phyloP scores from a whole-genome alignment of 2,329 filamentous ascomycete genomes.

The Calonectria leucothoes region DNA sequence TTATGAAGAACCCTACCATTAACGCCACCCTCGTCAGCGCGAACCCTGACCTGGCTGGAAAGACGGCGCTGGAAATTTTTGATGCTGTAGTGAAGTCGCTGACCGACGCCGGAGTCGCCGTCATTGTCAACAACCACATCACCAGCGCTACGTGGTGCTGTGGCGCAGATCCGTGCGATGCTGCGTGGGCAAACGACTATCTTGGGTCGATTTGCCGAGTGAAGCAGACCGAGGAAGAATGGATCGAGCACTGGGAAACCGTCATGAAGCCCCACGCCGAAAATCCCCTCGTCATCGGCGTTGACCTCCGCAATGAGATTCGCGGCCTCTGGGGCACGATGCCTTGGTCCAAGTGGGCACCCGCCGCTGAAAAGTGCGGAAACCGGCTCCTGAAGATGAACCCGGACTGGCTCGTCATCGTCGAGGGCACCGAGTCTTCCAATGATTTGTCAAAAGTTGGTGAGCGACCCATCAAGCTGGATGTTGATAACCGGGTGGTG shows the following conservation, averaged over 20 bases:
- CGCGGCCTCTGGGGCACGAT: slow-evolving; percentile 77
- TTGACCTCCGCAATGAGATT: slow-evolving; percentile 76
- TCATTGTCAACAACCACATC: slow-evolving; percentile 79
- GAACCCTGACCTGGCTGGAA: slow-evolving; percentile 69
- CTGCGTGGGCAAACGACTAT: slow-evolving; percentile 74
- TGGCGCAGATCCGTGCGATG: slow-evolving; percentile 75
- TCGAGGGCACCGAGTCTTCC: slow-evolving; percentile 75
- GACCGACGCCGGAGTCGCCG: slow-evolving; percentile 71
- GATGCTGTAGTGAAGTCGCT: slow-evolving; percentile 68
- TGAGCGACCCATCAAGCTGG: slow-evolving; percentile 67
- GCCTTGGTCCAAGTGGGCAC: slow-evolving; percentile 73
- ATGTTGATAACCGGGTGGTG: slow-evolving; percentile 66
- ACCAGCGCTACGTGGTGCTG: slow-evolving; percentile 77
- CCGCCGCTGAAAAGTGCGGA: slow-evolving; percentile 71
- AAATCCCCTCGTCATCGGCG: slow-evolving; percentile 73
- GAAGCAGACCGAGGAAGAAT: slow-evolving; percentile 72
- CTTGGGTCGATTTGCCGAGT: slow-evolving; percentile 70
- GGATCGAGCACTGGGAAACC: slow-evolving; percentile 74
- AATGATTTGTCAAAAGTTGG: slow-evolving; percentile 72
- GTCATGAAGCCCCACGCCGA: slow-evolving; percentile 69
- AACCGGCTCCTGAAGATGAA: slow-evolving; percentile 71
- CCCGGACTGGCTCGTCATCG: slow-evolving; percentile 73
- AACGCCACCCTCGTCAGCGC: slow-evolving; percentile 61
- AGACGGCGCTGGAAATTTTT: slow-evolving; percentile 70
- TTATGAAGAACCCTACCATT: slow-evolving; percentile 68